Base-by-base conservation (phyloP, 2,329 filamentous ascomycete species). In the Calonectria hongkongensis region DNA sequence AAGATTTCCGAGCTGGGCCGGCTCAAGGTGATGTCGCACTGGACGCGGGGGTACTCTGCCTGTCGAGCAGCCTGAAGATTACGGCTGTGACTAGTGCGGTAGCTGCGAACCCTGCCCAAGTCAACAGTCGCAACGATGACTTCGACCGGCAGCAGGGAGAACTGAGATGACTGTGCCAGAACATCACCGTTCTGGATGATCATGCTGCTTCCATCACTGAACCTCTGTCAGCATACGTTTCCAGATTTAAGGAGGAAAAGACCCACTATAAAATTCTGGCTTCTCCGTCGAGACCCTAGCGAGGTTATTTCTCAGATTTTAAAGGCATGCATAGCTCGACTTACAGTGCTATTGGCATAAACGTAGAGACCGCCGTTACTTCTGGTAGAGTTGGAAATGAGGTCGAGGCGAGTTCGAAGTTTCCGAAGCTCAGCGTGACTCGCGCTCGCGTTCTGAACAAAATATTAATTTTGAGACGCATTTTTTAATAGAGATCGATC, bases 91-190 rank as follows among this genome's bases (percentile, higher is more conserved):
- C 87, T 85, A n/a, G 84, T 89, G 0, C 93, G 86, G 76, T 87
- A 92, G 1, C 88, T 85, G 54, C 92, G 86, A 7, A 96, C 93
- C 74, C 94, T 92, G 78, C 96, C 94, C 2, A 94, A 85, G 76
- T 94, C 92, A 8, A 94, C 86, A 0, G 91, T 94, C 3, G 92
- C 92, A 6, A 88, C 90, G 21, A 92, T 83, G 4, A 94, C 91
- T 77, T 94, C 92, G 7, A 94, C 92, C n/a, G 86, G 86, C 8
- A 50, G 16, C 2, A 93, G 80, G 16, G 88, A 90, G 82, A 93
- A 94, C 72, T 94, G 92, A 1, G 87, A 86, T 0, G 88, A 90
- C 79, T 94, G 92, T 1, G 89, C 91, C 0, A 94, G 84, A 28
- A 54, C 45, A 4, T 89, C 86, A 12, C 92, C 92, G 72, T 93